phyloP scores from a whole-genome alignment of 805 yeast genomes.

The Starmerella etchellsii region DNA sequence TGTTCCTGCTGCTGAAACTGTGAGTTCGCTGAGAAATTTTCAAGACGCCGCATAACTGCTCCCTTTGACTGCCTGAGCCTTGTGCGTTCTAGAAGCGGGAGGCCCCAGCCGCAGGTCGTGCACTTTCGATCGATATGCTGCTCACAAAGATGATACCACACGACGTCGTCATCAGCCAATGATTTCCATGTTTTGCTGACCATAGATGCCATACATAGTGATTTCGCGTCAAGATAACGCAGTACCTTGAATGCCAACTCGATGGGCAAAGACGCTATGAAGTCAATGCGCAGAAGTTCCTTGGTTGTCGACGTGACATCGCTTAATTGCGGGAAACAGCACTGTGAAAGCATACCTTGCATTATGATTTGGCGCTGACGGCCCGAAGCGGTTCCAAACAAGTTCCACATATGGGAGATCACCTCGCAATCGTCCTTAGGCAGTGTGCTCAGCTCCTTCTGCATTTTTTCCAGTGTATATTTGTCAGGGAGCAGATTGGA shows the following conservation, averaged over 20 bases:
- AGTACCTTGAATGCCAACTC: constrained; percentile 76
- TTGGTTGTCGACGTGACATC: constrained; percentile 68
- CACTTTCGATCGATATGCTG: constrained; percentile 96
- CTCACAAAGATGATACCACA: constrained; percentile 97
- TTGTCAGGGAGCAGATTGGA: constrained; percentile 30
- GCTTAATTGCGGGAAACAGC: constrained; percentile 93
- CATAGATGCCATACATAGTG: constrained; percentile 88
- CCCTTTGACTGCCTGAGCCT: constrained; percentile 27
- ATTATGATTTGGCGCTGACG: constrained; percentile 62
- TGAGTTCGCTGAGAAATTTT: constrained; percentile 3
- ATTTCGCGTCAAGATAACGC: constrained; percentile 81
- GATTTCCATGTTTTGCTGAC: constrained; percentile 78
- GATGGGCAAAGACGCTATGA: constrained; percentile 68
- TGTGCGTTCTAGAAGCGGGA: constrained; percentile 82
- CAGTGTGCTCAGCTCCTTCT: constrained; percentile 35
- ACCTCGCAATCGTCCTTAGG: constrained; percentile 59
- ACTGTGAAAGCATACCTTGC: constrained; percentile 72
- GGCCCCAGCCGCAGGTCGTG: constrained; percentile 98
- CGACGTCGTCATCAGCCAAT: constrained; percentile 89
- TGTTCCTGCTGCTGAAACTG: background rate
- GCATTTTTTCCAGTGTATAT: constrained; percentile 55
- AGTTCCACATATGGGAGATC: constrained; percentile 71
- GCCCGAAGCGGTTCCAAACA: constrained; percentile 61
- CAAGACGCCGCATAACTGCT: constrained; percentile 24
- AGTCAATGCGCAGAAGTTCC: constrained; percentile 74